Percentiles rank a stretch among this genome's conserved stretches.
phyloP scores from a whole-genome alignment of 208 protist species.

The Cochliopodium minus region DNA sequence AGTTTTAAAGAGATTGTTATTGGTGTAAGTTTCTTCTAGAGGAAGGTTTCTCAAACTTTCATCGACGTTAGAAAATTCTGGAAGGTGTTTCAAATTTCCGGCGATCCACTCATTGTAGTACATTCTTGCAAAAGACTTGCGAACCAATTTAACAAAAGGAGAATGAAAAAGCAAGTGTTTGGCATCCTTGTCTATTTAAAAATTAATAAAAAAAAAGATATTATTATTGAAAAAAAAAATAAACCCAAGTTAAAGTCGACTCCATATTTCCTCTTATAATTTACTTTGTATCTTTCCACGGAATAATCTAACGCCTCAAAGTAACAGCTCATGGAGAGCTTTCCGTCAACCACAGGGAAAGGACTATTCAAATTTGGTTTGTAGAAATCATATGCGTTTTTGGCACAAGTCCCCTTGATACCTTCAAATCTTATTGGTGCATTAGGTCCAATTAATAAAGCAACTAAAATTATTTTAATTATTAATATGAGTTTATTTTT shows the following conservation, averaged over 20 bases:
- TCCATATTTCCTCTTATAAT: not conserved
- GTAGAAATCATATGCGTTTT: conserved; percentile 72
- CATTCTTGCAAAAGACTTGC: conserved; percentile 49
- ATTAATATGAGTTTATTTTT: not conserved
- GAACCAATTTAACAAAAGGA: conserved; percentile 64
- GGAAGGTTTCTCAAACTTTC: conserved; percentile 8
- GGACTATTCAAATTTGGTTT: conserved; percentile 57
- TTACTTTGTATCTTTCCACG: conserved; percentile 33
- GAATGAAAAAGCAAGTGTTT: conserved; percentile 54
- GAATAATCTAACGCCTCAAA: conserved; percentile 54
- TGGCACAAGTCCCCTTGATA: conserved; percentile 30
- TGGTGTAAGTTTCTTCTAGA: conserved; percentile 34
- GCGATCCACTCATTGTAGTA: conserved; percentile 22
- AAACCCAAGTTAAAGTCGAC: not conserved
- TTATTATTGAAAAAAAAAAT: too few species aligned
- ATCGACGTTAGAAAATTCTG: not conserved
- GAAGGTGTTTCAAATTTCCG: not conserved
- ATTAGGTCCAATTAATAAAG: conserved; percentile 8
- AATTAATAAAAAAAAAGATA: too few species aligned
- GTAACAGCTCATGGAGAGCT: conserved; percentile 52
- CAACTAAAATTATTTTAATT: conserved; percentile 9
- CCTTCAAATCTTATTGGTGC: conserved; percentile 10
- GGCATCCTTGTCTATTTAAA: conserved; percentile 5
- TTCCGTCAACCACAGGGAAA: conserved; percentile 59
- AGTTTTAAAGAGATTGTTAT: conserved; percentile 33